A percentile compares a stretch with the other conserved stretches of the same genome.
Conservation (phyloP, 179 eudicot species). For the Carnegiea gigantea region DNA sequence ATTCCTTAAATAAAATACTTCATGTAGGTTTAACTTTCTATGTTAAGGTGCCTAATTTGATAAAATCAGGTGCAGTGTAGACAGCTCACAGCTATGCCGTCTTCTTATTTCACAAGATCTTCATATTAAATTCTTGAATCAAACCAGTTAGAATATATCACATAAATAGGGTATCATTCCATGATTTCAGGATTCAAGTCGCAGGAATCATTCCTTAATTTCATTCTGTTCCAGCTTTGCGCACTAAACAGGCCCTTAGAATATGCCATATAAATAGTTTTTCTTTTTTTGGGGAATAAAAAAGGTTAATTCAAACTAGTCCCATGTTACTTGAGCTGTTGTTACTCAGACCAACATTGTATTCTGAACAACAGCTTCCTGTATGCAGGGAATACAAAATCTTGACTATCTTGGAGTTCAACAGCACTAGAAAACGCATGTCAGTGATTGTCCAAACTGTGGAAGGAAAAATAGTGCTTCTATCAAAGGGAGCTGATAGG, state of each 20-base stretch:
- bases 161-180: too few species aligned
- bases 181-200: too few species aligned
- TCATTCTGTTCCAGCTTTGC: too few species aligned
- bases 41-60: background rate
- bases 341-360: background rate
- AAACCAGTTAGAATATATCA: background rate
- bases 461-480: conserved; percentile 60
- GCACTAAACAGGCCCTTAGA: too few species aligned
- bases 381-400: conserved; percentile 42
- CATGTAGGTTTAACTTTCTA: background rate
- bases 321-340: background rate
- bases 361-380: conserved; percentile 12
- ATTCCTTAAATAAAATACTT: background rate
- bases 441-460: conserved; percentile 62
- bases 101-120: background rate
- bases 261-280: too few species aligned
- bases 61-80: background rate
- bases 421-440: conserved; percentile 69
- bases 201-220: too few species aligned
- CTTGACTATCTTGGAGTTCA: conserved; percentile 64
- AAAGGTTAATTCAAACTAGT: background rate
- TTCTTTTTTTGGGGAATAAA: too few species aligned
- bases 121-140: background rate
- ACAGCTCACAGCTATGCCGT: background rate
- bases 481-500: conserved; percentile 98